phyloP scores from a whole-genome alignment of 1,139 yeast genomes.

The Saccharomyces hybrid region DNA sequence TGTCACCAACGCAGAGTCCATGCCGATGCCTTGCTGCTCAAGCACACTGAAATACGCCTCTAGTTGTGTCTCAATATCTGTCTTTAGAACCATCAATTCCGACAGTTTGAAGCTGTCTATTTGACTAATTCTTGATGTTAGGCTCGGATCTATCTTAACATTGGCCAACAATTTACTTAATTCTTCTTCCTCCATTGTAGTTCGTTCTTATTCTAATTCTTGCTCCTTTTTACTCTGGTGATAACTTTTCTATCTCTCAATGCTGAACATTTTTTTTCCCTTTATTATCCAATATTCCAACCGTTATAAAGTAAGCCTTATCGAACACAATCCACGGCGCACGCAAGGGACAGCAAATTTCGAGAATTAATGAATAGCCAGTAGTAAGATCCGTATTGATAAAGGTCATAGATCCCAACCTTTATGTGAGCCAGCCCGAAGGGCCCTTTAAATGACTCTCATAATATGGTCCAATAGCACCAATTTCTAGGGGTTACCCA shows the following conservation, averaged over 20 bases:
- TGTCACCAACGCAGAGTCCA: conserved; percentile 59
- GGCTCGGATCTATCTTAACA: not conserved
- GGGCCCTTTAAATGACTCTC: not conserved
- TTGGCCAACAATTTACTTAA: not conserved
- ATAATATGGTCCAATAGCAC: not conserved
- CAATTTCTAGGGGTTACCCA: not conserved
- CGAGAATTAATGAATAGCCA: not conserved
- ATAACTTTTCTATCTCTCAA: not conserved
- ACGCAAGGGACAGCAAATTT: not conserved
- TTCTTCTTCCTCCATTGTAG: not conserved
- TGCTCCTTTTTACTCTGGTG: not conserved
- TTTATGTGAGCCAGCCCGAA: not conserved
- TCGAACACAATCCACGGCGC: not conserved
- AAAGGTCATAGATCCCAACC: not conserved
- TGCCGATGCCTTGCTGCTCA: conserved; percentile 38
- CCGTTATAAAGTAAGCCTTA: not conserved
- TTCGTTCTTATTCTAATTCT: not conserved
- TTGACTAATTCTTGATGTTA: not conserved
- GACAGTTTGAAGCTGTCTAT: not conserved
- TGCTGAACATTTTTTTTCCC: not conserved
- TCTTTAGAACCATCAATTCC: conserved; percentile 11
- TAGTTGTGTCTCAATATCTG: conserved; percentile 17
- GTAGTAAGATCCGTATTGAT: not conserved
- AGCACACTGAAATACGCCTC: conserved; percentile 12
- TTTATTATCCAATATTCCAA: not conserved